Conservation (phyloP, 2,329 filamentous ascomycete genomes). For the Aspergillus ochraceus region DNA sequence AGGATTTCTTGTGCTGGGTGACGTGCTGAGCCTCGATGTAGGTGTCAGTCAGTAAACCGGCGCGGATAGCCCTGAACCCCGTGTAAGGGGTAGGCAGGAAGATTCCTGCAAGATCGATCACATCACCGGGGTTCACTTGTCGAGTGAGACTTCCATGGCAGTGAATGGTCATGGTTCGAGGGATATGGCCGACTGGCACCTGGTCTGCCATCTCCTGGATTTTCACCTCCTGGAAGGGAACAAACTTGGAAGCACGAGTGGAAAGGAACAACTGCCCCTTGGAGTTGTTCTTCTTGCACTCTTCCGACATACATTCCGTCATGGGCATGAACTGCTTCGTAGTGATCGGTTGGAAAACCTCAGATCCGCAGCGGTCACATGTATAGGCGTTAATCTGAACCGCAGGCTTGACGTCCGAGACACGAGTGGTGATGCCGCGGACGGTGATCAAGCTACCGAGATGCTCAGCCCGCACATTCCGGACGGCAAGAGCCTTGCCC, state of each 20-base stretch:
- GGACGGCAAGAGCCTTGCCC: constrained; percentile 76
- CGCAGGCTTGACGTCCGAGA: constrained; percentile 95
- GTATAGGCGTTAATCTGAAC: constrained; percentile 98
- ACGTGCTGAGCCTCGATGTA: constrained; percentile 94
- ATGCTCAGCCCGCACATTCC: constrained; percentile 89
- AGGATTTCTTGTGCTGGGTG: constrained; percentile 96
- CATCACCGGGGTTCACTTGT: constrained; percentile 87
- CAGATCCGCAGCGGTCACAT: constrained; percentile 92
- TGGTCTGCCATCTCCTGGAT: constrained; percentile 99
- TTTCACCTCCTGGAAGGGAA: constrained; percentile 97
- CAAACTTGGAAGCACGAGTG: constrained; percentile 92
- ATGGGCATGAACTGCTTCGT: constrained; percentile 89
- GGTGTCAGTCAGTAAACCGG: constrained; percentile 93
- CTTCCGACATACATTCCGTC: constrained; percentile 81
- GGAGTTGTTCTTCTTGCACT: constrained; percentile 85
- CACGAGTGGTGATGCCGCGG: constrained; percentile 88
- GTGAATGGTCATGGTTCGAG: constrained; percentile 82
- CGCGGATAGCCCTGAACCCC: constrained; percentile 96
- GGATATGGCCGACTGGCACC: constrained; percentile 96
- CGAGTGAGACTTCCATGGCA: constrained; percentile 85
- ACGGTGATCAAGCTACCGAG: constrained; percentile 91
- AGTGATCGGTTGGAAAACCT: constrained; percentile 94
- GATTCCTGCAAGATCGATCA: constrained; percentile 90
- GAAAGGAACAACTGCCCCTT: constrained; percentile 93
- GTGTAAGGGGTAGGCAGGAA: constrained; percentile 98